Evolutionary conservation across 805 yeast species (phyloP), one percentile per base, ranked within the genome.

Genomic region (Candida manassasensis): DNA sequence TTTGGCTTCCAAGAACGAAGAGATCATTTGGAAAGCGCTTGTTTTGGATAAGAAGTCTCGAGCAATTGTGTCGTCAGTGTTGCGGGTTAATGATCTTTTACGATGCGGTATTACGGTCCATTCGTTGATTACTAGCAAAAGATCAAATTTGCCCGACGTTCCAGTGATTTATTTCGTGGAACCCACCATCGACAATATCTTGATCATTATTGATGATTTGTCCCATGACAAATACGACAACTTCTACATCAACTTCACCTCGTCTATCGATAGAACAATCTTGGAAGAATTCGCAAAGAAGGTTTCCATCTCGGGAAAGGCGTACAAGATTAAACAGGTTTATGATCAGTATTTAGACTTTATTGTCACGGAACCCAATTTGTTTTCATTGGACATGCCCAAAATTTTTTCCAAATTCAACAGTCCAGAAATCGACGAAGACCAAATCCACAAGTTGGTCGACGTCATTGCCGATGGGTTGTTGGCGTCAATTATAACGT

Each of bases 261-360:
- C 93, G 4, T 75, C 84, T 10, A 69, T 93, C 41, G 70, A 77
- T 36, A 75, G 98, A 43, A 83, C 77, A 26, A 65, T 88, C 26
- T 71, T 93, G 36, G 99, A 93, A 57, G 88, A 83, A 29, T 79
- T 93, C 54, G 97, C 97, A 14, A 81, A 82, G 45, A 71, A 80
- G 34, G 90, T 87, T 18, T 83, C 95, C 0, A 47, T 76, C 32
- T 68, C 78, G 11, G 88, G 88, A 0, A 81, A 81, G 44, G 73
- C 90, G 2, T 69, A 67, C 41, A 77, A 76, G 48, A 82, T 93
- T 38, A 75, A 81, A 44, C 97, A 90, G 57, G 95, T 93, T 4
- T 93, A 69, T 59, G 99, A 93, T 59, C 98, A 93, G 60, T 93
- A 89, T 59, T 67, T 90, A 43, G 89, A 90, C 60, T 93, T 86